Evolutionary conservation across 1,139 yeast species (phyloP).

Genomic region (Yamadazyma siamensis): DNA sequence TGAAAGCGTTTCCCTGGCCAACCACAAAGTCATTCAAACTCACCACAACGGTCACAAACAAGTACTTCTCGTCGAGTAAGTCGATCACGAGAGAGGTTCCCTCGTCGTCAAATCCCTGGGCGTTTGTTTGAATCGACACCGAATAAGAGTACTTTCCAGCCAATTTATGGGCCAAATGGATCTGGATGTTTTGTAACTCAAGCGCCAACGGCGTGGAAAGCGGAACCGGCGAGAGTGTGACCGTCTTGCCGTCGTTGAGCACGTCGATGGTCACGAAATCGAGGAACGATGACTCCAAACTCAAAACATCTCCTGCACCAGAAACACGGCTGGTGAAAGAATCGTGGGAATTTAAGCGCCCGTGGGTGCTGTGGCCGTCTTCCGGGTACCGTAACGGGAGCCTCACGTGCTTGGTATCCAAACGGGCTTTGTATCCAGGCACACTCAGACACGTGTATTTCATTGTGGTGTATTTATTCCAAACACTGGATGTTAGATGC

Average conservation of each 20-base stretch:
- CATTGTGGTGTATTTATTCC: constrained; percentile 1
- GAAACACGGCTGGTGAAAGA: constrained; percentile 21
- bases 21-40: constrained; percentile 29
- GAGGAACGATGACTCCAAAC: constrained; percentile 19
- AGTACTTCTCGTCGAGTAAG: constrained; percentile 25
- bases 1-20: constrained; percentile 17
- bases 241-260: constrained; percentile 26
- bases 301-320: constrained; percentile 22
- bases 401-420: constrained; percentile 18
- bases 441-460: constrained; percentile 19
- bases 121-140: constrained; percentile 12
- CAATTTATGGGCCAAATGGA: constrained; percentile 34
- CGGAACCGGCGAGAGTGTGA: constrained; percentile 30
- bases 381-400: constrained; percentile 33
- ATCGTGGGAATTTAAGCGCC: constrained; percentile 19
- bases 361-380: neutral
- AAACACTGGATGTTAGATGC: too few relatives aligned
- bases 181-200: constrained; percentile 23
- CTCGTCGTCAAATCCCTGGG: constrained; percentile 4
- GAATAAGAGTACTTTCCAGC: constrained; percentile 22
- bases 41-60: constrained; percentile 32
- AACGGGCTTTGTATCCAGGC: constrained; percentile 23
- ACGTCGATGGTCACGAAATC: constrained; percentile 26
- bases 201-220: constrained; percentile 22
- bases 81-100: constrained; percentile 22